Evolutionary conservation across 2,329 filamentous ascomycete genomes (phyloP).

Genomic region (Exophiala viscosa): DNA sequence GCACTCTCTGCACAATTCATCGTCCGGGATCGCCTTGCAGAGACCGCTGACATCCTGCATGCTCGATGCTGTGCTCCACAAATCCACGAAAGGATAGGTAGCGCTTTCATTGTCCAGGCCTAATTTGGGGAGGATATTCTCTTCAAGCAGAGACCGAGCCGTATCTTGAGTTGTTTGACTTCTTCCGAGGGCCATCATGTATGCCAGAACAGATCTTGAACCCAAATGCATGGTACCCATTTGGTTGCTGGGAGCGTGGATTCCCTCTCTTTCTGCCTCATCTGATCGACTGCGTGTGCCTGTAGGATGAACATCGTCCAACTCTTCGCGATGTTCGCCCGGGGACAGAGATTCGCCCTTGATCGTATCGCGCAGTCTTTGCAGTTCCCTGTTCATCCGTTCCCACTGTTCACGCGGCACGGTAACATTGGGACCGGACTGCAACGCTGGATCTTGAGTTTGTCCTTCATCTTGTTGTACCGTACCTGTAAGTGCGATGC

Average conservation of each 20-base stretch:
- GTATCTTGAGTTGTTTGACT: constrained; percentile 44
- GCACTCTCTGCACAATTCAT: constrained; percentile 54
- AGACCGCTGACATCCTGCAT: constrained; percentile 56
- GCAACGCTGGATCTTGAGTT: constrained; percentile 11
- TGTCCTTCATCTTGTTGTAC: constrained; percentile 15
- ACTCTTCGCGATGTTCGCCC: constrained; percentile 1
- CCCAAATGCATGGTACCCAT: constrained; percentile 61
- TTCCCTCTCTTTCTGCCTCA: constrained; percentile 48
- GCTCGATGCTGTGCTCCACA: constrained; percentile 61
- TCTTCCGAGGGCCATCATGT: constrained; percentile 54
- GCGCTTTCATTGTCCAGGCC: constrained; percentile 62
- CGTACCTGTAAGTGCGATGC: constrained; percentile 27
- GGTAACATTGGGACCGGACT: constrained; percentile 26
- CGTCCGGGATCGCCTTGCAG: constrained; percentile 56
- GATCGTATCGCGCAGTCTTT: constrained; percentile 10
- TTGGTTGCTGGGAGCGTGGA: constrained; percentile 58
- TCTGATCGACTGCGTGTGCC: constrained; percentile 22
- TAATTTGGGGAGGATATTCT: constrained; percentile 59
- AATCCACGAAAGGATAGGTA: constrained; percentile 62
- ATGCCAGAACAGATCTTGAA: constrained; percentile 59
- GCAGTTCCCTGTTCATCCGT: constrained; percentile 25
- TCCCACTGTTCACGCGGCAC: constrained; percentile 30
- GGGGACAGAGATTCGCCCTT: constrained; percentile 12
- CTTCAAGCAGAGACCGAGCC: constrained; percentile 55
- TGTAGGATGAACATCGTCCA: constrained; percentile 11